Base-by-base conservation (phyloP, 768 basidiomycete species). In the Lepiota brunneoincarnata region DNA sequence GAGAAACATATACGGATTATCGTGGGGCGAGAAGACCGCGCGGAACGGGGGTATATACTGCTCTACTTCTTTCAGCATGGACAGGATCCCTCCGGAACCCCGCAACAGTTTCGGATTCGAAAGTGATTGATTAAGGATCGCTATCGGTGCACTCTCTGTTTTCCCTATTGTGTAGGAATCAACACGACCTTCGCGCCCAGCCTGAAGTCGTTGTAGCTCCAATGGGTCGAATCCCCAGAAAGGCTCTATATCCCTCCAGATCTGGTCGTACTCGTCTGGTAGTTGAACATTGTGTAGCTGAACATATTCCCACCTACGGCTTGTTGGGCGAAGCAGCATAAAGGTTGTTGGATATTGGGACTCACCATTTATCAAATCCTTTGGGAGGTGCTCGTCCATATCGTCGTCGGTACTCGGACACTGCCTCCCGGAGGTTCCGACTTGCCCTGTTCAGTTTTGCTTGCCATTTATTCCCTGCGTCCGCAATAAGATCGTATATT, bases 291-390 rank as follows among this genome's bases (percentile, higher is more conserved):
- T 66, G 60, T 81, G 61, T 34, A 69, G 58, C 42, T 70, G 55
- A 20, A 74, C 74, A 60, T 78, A 82, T 6, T 65, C 58, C 79
- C 79, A 46, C 44, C 51, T 53, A 14, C 2, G 80, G 76, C 77
- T 72, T 24, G 21, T 26, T 14, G 21, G 4, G 34, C 17, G 6
- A 24, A 21, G 18, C 15, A 31, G 20, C 21, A 37, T 2, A 4
- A 14, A 12, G 39, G 6, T 9, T 35, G 4, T 42, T 18, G 15
- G 40, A 35, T 37, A 14, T 6, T 4, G 83, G 38, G 6, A 69
- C 68, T 72, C 76, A 92, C 93, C 93, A 95, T 34, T 78, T 70
- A 63, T 91, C 91, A 60, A 96, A 97, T 0, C 95, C 94, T 39
- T 75, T 75, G 0, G 95, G 93, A 0, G 94, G 94, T 36, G 78